Base-by-base conservation (phyloP, 805 yeast genomes). In the Hanseniaspora thailandica region DNA sequence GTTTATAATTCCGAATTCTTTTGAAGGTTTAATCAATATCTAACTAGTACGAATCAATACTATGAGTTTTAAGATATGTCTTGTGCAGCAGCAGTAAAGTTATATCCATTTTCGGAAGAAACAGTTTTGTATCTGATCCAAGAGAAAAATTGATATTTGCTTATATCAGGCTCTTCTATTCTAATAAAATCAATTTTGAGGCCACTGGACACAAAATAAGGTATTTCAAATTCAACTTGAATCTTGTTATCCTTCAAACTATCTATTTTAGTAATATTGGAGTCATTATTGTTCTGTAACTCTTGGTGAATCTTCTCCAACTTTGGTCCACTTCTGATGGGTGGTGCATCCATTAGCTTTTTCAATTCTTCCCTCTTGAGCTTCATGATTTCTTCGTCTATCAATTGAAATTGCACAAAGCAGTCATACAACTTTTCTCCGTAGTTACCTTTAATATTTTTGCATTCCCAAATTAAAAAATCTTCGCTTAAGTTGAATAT, bases 401-500 rank as follows among this genome's bases (percentile, higher is more conserved):
- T 60, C 23, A 73, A 55, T 0, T 66, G 58, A 48, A 78, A 69
- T 56, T 78, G 82, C 0, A 80, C 76, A 66, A 73, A 75, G 84
- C 83, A 77, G 22, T 76, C 67, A 34, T 73, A 72, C 15, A 64
- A 61, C 40, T 71, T 66, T 48, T 76, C 78, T 2, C 96, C 96
- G 19, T 65, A 68, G 1, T 69, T 68, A 23, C 70, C 70, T 46
- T 77, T 78, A 53, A 86, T 66, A 20, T 80, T 71, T 4, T 76
- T 78, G 17, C 88, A 73, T 43, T 75, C 75, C 97, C 97, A 89
- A 1, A 82, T 64, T 2, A 89, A 66, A 52, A 77, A 78, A 31
- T 82, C 77, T 43, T 77, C 73, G 57, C 87, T 90, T 6, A 93
- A 74, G 55, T 81, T 80, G 63, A 81, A 85, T 10, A 76, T 69